phyloP scores from a whole-genome alignment of 129 eudicot species.

The Flaveria bidentis region DNA sequence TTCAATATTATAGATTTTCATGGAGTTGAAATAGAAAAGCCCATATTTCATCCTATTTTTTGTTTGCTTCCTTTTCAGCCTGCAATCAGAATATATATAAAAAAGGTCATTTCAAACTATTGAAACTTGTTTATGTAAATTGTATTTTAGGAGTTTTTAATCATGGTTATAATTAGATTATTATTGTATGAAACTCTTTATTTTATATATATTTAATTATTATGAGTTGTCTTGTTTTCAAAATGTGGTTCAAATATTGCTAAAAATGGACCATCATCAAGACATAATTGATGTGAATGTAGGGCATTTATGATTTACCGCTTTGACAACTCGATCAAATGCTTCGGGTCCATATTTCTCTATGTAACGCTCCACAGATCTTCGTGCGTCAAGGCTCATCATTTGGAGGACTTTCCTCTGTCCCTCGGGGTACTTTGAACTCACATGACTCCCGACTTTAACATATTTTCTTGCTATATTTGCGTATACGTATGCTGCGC shows the following conservation, averaged over 20 bases:
- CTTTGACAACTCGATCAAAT: constrained; percentile 86
- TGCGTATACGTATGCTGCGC: constrained; percentile 86
- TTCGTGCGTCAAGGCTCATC: constrained; percentile 95
- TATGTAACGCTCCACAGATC: constrained; percentile 81
- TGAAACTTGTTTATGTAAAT: neutral
- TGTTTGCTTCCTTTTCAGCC: constrained; percentile 95
- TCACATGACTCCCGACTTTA: constrained; percentile 61
- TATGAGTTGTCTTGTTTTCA: neutral
- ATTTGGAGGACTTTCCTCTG: constrained; percentile 87
- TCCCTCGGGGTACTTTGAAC: constrained; percentile 64
- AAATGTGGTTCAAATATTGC: neutral
- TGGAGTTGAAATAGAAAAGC: neutral
- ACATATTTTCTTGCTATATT: constrained; percentile 73
- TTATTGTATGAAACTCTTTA: neutral
- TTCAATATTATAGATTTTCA: neutral
- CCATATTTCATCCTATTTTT: constrained; percentile 42
- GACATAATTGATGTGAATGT: neutral
- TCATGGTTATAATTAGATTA: neutral
- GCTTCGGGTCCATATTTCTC: constrained; percentile 86
- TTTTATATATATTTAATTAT: neutral
- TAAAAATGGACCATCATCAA: neutral
- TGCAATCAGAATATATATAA: constrained; percentile 35
- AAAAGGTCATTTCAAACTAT: neutral
- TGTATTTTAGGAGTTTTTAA: neutral
- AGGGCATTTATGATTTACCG: constrained; percentile 43